These are phyloP conservation scores for Entoloma clypeatum DNA, from an alignment of 1,284 basidiomycete species.

Conservation along the genomic window DNA sequence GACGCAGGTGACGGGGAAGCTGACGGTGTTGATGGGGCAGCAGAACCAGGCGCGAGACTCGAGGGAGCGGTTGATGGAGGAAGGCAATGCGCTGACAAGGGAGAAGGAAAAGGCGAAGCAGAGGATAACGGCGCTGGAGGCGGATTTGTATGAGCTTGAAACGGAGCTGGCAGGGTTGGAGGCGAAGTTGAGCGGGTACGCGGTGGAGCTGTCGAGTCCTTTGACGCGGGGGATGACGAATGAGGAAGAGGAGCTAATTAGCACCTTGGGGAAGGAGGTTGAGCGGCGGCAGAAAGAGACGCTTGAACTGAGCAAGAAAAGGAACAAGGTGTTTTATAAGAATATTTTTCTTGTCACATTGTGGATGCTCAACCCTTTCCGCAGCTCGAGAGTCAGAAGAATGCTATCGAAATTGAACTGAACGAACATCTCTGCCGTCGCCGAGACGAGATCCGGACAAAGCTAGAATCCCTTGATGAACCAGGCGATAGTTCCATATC, in stretches of 20 bases:
- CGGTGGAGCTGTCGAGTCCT: constrained; percentile 72
- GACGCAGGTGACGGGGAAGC: constrained; percentile 70
- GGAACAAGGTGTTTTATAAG: constrained; percentile 71
- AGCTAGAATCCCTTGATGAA: constrained; percentile 74
- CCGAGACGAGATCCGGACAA: constrained; percentile 71
- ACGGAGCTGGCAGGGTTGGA: constrained; percentile 61
- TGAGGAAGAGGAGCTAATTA: constrained; percentile 72
- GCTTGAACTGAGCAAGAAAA: constrained; percentile 63
- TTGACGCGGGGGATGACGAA: constrained; percentile 71
- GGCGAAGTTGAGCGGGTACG: constrained; percentile 61
- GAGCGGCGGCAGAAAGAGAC: constrained; percentile 72
- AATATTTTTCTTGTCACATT: constrained; percentile 4
- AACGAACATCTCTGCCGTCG: constrained; percentile 83
- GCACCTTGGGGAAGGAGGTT: constrained; percentile 69
- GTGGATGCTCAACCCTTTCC: neutral
- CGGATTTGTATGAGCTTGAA: constrained; percentile 67
- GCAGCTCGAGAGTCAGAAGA: constrained; percentile 77
- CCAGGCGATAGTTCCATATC: constrained; percentile 56
- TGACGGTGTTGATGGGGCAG: constrained; percentile 70
- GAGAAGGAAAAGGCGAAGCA: constrained; percentile 72
- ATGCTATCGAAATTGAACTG: constrained; percentile 87
- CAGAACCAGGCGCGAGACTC: constrained; percentile 69
- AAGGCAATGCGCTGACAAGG: constrained; percentile 57
- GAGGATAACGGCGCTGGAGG: constrained; percentile 65
- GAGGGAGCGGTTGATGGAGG: constrained; percentile 64